Base-by-base conservation (phyloP, 1,284 basidiomycete species). In the Phenoliferia sp. region DNA sequence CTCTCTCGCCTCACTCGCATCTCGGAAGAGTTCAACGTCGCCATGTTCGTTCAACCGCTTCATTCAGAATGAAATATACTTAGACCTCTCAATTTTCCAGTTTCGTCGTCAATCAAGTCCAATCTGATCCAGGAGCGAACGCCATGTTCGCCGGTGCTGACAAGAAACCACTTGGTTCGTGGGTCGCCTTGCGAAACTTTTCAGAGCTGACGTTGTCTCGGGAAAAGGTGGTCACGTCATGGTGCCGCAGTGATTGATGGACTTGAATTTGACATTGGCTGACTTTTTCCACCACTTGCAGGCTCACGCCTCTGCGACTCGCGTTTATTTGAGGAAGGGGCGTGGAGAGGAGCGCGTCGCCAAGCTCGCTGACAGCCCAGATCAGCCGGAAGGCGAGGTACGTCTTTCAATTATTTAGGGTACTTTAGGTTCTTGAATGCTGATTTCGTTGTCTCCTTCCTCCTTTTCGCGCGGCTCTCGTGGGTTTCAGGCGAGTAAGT, bases 21-120 rank as follows among this genome's bases (percentile, higher is more conserved):
- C 56, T 36, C 69, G 76, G 65, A 78, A 62, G 73, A 61, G 31
- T 80, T 77, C 76, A 79, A 96, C 88, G 85, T 95, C 71, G 89
- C 87, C 7, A 85, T 96, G 55, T 57, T 22, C 12, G 55, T 57
- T 2, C 28, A 16, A 17, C 7, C 28, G 12, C 12, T 16, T 56
- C 22, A 52, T 7, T 7, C 48, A n/a, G 48, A 6, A 7, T 22
- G 5, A 52, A 22, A 52, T 33, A 6, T 5, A 0, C 28, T 17
- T 16, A 1, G 29, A 29, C 55, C 2, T 57, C 7, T 12, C 55
- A 33, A 5, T 22, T 33, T 19, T 33, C 3, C 55, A 57, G 55
- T 55, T 83, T 96, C 32, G 83, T 96, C 61, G 94, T 92, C 28
- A 95, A 96, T 76, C 93, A 96, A 83, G 93, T 92, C 1, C 89